phyloP scores from a whole-genome alignment of 1,284 basidiomycete genomes.

The Ustilago tritici region DNA sequence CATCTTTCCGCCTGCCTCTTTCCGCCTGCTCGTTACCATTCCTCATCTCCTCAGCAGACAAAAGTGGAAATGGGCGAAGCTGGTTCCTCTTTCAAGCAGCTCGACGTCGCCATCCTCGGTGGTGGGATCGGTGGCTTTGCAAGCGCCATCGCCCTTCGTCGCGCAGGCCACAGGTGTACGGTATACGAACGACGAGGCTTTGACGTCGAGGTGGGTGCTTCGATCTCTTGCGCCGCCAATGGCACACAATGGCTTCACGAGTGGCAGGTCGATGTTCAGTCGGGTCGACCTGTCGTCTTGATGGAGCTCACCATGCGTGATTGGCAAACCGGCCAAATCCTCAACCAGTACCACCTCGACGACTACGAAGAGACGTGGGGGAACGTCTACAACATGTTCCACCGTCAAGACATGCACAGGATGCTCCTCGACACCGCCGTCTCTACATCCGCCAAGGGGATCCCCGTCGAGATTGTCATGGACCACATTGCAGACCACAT shows the following conservation, averaged over 20 bases:
- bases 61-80: conserved; percentile 21
- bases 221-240: conserved; percentile 53
- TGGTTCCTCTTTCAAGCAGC: conserved; percentile 42
- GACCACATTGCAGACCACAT: conserved; percentile 70
- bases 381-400: conserved; percentile 67
- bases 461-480: conserved; percentile 59
- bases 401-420: conserved; percentile 70
- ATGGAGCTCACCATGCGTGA: conserved; percentile 55
- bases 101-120: conserved; percentile 48
- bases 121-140: conserved; percentile 49
- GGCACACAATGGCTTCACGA: conserved; percentile 52
- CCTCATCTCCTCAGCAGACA: no score
- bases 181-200: conserved; percentile 51
- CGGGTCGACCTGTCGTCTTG: conserved; percentile 46
- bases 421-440: conserved; percentile 64
- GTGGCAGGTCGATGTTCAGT: conserved; percentile 41
- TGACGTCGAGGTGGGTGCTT: conserved; percentile 50
- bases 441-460: conserved; percentile 59
- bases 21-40: no score
- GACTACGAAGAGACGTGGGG: conserved; percentile 54
- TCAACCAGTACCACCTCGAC: conserved; percentile 50
- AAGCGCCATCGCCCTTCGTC: conserved; percentile 43
- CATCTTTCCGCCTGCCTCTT: no score
- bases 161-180: conserved; percentile 50
- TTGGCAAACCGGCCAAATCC: conserved; percentile 47